Conservation (phyloP, 192 early-diverging fungal species). For the Tieghemiomyces parasiticus region DNA sequence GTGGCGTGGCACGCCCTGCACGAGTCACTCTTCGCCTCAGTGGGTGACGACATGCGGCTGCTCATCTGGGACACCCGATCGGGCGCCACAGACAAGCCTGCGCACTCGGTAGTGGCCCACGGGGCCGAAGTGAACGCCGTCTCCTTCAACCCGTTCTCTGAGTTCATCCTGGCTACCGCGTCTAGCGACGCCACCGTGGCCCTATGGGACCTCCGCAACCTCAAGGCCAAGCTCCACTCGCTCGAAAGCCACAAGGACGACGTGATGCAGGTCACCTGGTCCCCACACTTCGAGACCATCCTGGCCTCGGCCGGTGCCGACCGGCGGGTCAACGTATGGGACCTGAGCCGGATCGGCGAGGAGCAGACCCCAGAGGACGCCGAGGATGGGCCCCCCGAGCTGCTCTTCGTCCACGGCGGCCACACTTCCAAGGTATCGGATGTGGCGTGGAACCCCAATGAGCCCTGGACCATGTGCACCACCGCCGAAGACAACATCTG, state of each 20-base stretch:
- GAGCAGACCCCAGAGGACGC: slow-evolving; percentile 90
- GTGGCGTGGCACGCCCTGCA: slow-evolving; percentile 82
- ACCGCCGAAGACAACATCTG: slow-evolving; percentile 95
- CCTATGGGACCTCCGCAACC: slow-evolving; percentile 92
- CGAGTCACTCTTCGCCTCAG: slow-evolving; percentile 85
- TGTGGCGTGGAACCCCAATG: slow-evolving; percentile 87
- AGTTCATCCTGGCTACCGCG: slow-evolving; percentile 83
- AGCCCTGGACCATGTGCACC: slow-evolving; percentile 87
- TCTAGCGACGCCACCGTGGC: slow-evolving; percentile 87
- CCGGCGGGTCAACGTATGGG: slow-evolving; percentile 89
- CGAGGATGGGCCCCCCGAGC: slow-evolving; percentile 94
- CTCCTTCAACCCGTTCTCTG: slow-evolving; percentile 81
- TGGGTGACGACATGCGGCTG: slow-evolving; percentile 88
- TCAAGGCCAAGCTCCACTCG: slow-evolving; percentile 68
- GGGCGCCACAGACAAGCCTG: slow-evolving; percentile 39
- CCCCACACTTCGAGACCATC: slow-evolving; percentile 81
- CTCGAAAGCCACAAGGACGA: slow-evolving; percentile 84
- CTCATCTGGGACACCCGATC: slow-evolving; percentile 93
- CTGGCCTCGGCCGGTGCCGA: slow-evolving; percentile 84
- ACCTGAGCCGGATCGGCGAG: slow-evolving; percentile 82
- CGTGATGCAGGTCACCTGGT: slow-evolving; percentile 86
- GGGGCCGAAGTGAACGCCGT: slow-evolving; percentile 87
- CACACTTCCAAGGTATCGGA: slow-evolving; percentile 95
- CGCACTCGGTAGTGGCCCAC: slow-evolving; percentile 68
- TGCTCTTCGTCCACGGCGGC: slow-evolving; percentile 97